Conservation (phyloP, 441 rosid genomes). For the Mallotus repandus region DNA sequence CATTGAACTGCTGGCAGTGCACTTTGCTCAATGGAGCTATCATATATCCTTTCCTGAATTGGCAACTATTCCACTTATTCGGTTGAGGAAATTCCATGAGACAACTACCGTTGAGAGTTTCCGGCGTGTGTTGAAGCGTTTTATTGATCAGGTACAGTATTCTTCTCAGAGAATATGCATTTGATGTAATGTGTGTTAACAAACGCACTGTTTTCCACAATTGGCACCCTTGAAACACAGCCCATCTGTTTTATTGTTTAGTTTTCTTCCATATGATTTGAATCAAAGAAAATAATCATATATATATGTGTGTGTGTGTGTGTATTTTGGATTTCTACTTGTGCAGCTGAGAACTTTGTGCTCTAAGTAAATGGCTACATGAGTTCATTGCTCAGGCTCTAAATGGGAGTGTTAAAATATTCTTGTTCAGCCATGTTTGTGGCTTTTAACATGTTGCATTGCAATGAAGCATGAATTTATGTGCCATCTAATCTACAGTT, state of each 20-base stretch:
- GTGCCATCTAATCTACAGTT: background rate
- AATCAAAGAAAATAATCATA: background rate
- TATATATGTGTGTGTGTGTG: too few species aligned
- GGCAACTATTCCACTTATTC: slow-evolving; percentile 70
- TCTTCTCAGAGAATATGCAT: background rate
- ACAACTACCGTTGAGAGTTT: slow-evolving; percentile 53
- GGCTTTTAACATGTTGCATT: background rate
- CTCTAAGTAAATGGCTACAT: background rate
- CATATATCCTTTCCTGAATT: slow-evolving; percentile 92
- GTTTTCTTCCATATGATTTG: background rate
- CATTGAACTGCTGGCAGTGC: slow-evolving; percentile 69
- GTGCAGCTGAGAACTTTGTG: background rate
- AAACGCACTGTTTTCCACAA: background rate
- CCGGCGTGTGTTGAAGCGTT: slow-evolving; percentile 60
- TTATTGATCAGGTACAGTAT: slow-evolving; percentile 64
- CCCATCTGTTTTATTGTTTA: background rate
- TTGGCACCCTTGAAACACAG: background rate
- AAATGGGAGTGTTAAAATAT: background rate
- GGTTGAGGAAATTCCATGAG: slow-evolving; percentile 64
- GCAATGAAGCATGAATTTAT: background rate
- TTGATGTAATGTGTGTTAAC: background rate
- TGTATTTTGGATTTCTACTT: background rate
- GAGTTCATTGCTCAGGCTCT: background rate
- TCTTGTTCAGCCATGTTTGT: background rate
- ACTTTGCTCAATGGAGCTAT: slow-evolving; percentile 87